Evolutionary conservation across 1,284 basidiomycete species (phyloP).

Genomic region (Xerocomus amazonicus): DNA sequence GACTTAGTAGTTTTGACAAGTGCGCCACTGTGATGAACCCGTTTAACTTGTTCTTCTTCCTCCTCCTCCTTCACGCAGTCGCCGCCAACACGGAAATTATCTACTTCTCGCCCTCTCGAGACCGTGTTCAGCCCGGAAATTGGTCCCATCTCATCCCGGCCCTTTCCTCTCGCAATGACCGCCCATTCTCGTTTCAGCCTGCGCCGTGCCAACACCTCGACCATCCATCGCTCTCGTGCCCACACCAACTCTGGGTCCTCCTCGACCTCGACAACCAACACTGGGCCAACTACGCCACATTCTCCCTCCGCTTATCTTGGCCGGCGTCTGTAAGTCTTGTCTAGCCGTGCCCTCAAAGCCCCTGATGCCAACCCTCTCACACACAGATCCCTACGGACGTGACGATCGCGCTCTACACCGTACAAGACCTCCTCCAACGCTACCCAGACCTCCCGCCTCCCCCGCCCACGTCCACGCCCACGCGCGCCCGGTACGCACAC

Average conservation of each 20-base stretch:
- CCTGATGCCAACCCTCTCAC: neutral
- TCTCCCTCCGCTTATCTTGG: constrained; percentile 63
- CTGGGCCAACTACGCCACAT: constrained; percentile 48
- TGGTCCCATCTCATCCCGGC: constrained; percentile 33
- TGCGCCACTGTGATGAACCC: no score
- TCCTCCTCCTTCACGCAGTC: constrained; percentile 29
- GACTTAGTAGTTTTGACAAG: no score
- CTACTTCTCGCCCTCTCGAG: constrained; percentile 45
- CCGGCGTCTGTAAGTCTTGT: constrained; percentile 54
- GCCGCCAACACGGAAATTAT: constrained; percentile 64
- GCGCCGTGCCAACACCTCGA: constrained; percentile 35
- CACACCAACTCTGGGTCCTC: constrained; percentile 51
- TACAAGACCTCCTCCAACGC: constrained; percentile 16
- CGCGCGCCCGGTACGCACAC: constrained; percentile 49
- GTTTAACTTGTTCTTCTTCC: constrained; percentile 13
- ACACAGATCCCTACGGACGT: constrained; percentile 45
- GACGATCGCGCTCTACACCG: constrained; percentile 38
- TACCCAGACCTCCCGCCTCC: neutral
- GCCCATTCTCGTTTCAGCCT: constrained; percentile 38
- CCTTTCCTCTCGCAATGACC: constrained; percentile 28
- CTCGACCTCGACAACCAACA: constrained; percentile 46
- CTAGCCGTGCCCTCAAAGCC: neutral
- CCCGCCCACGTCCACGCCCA: constrained; percentile 14
- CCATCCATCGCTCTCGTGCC: constrained; percentile 34
- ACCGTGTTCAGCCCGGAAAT: constrained; percentile 25